phyloP scores from a whole-genome alignment of 2,329 filamentous ascomycete species.

The Triangularia verruculosa region DNA sequence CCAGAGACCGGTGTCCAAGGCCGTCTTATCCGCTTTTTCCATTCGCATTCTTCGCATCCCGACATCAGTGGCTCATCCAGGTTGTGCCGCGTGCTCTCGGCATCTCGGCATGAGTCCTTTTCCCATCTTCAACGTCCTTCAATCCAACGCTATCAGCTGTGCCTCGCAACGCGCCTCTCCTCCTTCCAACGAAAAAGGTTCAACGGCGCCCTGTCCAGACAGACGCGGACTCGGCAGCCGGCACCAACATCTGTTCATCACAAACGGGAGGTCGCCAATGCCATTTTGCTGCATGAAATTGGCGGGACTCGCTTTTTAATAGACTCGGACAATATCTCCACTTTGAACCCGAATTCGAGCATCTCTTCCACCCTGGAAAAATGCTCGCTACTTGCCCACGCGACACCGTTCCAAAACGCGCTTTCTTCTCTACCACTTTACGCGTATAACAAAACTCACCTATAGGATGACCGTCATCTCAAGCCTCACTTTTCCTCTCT shows the following conservation, averaged over 20 bases:
- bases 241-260: not conserved
- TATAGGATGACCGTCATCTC: not conserved
- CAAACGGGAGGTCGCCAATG: not conserved
- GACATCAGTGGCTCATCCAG: slow-evolving; percentile 10
- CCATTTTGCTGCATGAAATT: not conserved
- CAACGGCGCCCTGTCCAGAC: not conserved
- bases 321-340: not conserved
- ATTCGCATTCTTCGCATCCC: slow-evolving; percentile 17
- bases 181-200: not conserved
- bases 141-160: not conserved
- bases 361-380: not conserved
- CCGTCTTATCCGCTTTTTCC: slow-evolving; percentile 15
- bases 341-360: slow-evolving; percentile 2
- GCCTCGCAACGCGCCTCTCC: not conserved
- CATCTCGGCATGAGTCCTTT: not conserved
- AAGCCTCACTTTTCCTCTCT: not conserved
- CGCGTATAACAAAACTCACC: not conserved
- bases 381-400: not conserved
- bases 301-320: not conserved
- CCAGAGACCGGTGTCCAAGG: not conserved
- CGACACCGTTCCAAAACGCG: not conserved
- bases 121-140: not conserved
- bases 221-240: not conserved
- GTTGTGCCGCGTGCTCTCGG: not conserved
- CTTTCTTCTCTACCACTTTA: not conserved